Evolutionary conservation across 768 basidiomycete species (phyloP), one percentile per base, ranked within the genome.

Genomic region (Mycena pura): DNA sequence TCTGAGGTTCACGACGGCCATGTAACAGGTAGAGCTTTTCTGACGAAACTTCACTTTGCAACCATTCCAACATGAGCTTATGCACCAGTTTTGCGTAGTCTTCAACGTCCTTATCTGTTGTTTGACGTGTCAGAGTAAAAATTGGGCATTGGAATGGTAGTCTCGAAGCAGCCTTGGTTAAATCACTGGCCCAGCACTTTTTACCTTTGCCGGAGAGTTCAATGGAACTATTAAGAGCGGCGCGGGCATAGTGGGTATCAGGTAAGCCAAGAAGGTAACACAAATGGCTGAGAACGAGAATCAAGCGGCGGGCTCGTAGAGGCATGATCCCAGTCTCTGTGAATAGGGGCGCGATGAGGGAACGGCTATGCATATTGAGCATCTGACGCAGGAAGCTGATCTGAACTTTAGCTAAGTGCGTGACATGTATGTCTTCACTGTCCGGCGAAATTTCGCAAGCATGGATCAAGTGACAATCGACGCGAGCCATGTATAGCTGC

Each of bases 281-380:
- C 2, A 69, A 57, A 48, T 69, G 70, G 11, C 56, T 50, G 3
- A 74, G 52, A 13, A 66, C 62, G 3, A 72, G 57, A 0, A 49
- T 28, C n/a, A n/a, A n/a, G n/a, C n/a, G 14, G 61, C 68, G 57
- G 38, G 64, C 62, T 10, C 51, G 57, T 6, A 74, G 41, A 3
- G 73, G 73, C 19, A 49, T 41, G 5, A 72, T 36, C 8, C 69
- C 69, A 6, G 73, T 74, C 54, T 73, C 69, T 5, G 70, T 63
- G 56, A 65, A 68, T 13, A 74, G 66, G 3, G 62, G 40, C 2
- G 63, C 65, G 14, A 67, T 29, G 3, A 41, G 49, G 6, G 69
- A 66, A 6, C 53, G 53, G 9, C n/a, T 4, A n/a, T 63, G 57
- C 13, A 73, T 27, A 25, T 68, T 66, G 10, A 74, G 69, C 6